These are phyloP conservation scores for Keithomyces neogunnii DNA, from an alignment of 2,329 filamentous ascomycete species.

Conservation along the genomic window DNA sequence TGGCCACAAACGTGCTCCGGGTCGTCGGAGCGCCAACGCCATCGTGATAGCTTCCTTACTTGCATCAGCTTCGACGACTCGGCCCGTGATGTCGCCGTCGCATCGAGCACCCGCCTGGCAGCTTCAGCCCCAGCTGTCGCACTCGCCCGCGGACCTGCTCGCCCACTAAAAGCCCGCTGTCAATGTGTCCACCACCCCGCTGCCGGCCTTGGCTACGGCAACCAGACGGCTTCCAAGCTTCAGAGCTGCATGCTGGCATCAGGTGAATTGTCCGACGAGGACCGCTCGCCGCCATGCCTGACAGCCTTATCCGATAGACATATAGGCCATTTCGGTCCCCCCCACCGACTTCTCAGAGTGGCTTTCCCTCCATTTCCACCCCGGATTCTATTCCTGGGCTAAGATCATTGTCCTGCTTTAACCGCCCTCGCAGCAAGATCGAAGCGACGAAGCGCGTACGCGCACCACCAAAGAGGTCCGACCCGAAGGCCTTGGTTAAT, in stretches of 20 bases:
- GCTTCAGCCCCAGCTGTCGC: not conserved
- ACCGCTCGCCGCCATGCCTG: too few species aligned
- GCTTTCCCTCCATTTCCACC: not conserved
- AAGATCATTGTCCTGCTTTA: too few species aligned
- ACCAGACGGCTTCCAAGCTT: too few species aligned
- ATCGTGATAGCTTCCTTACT: too few species aligned
- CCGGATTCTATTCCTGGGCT: too few species aligned
- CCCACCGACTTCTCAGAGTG: not conserved
- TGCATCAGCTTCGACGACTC: not conserved
- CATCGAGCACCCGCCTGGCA: not conserved
- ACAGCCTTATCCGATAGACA: not conserved
- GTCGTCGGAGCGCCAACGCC: too few species aligned
- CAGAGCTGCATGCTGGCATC: too few species aligned
- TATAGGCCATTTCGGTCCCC: not conserved
- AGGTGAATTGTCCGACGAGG: too few species aligned
- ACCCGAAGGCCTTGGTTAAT: not conserved
- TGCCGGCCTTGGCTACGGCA: too few species aligned
- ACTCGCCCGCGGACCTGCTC: not conserved
- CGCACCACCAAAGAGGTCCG: not conserved
- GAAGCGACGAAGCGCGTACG: slow-evolving; percentile 1
- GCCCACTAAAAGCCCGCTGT: too few species aligned
- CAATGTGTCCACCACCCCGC: too few species aligned
- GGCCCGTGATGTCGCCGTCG: not conserved
- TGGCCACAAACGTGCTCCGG: not conserved
- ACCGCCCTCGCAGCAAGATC: not conserved